These are phyloP conservation scores for Pyrenochaeta sp. DNA, from an alignment of 2,329 filamentous ascomycete species.

Conservation along the genomic window DNA sequence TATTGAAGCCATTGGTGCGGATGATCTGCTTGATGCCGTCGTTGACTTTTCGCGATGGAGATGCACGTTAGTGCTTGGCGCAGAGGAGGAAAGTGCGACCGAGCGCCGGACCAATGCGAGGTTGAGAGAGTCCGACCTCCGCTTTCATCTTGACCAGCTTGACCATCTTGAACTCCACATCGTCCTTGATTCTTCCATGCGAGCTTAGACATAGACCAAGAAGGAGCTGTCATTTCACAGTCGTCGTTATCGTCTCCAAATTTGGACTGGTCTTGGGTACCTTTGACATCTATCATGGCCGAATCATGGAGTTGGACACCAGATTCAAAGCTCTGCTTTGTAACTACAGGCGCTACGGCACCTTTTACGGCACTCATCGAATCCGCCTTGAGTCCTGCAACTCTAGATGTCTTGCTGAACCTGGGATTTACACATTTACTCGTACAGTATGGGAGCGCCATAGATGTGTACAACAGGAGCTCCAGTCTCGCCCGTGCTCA, in stretches of 20 bases:
- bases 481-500: conserved; percentile 21
- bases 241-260: background rate
- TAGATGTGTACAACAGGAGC: conserved; percentile 59
- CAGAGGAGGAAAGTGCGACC: conserved; percentile 29
- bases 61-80: conserved; percentile 32
- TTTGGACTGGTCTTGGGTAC: background rate
- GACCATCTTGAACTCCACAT: background rate
- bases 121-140: conserved; percentile 30
- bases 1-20: conserved; percentile 47
- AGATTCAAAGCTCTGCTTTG: conserved; percentile 69
- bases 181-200: too few relatives aligned
- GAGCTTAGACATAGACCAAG: background rate
- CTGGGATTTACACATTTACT: conserved; percentile 74
- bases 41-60: conserved; percentile 44
- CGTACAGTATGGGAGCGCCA: conserved; percentile 81
- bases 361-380: conserved; percentile 77
- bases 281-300: conserved; percentile 17
- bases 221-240: background rate
- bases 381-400: conserved; percentile 68
- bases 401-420: conserved; percentile 67
- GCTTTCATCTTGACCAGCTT: conserved; percentile 14
- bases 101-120: conserved; percentile 28
- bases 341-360: conserved; percentile 92
- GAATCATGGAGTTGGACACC: conserved; percentile 29
- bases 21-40: conserved; percentile 21